Base-by-base conservation (phyloP, 1,284 basidiomycete genomes). In the Sphaerobolus stellatus region DNA sequence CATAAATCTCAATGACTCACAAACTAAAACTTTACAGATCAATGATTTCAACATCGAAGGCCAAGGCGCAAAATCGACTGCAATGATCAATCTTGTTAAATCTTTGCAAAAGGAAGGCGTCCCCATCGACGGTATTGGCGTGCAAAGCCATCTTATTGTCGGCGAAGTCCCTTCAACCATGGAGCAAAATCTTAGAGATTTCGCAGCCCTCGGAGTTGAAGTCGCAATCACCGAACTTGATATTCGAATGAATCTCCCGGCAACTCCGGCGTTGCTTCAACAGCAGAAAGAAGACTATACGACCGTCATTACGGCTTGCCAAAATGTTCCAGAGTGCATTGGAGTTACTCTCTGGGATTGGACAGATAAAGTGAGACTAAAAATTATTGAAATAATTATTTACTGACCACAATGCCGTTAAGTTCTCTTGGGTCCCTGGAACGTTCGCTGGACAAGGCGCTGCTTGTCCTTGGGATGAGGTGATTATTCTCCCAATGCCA, bases 31-130 rank as follows among this genome's bases (percentile, higher is more conserved):
- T n/a, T n/a, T 30, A 13, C 14, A 8, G 3, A 31, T 28, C 7
- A 27, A 83, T n/a, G 81, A 83, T 61, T 84, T 79, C 71, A 83
- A 80, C 65, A 74, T 81, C 48, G 79, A 81, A 58, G 68, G 67
- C 5, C 9, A 48, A 61, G 70, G 75, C 38, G 66, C 70, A 28
- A 81, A 81, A 64, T 68, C 74, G 16, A 76, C 72, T 22, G 73
- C 73, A 2, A 70, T 79, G 68, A 66, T 73, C 59, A 73, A 73
- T 60, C 75, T 80, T 41, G 71, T 79, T 40, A 71, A 70, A 57
- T 63, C 65, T 2, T 72, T 80, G 49, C 70, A 77, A 58, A 52
- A 69, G 1, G 61, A 67, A 29, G 70, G 71, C 18, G 71, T 75
- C 9, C 78, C 78, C 16, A 71, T 80, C 61, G 75, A 80, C 59